Percentiles rank a stretch among this genome's conserved stretches.
Conservation (phyloP, 495 filamentous ascomycete species). For the Apiosordaria backusii region DNA sequence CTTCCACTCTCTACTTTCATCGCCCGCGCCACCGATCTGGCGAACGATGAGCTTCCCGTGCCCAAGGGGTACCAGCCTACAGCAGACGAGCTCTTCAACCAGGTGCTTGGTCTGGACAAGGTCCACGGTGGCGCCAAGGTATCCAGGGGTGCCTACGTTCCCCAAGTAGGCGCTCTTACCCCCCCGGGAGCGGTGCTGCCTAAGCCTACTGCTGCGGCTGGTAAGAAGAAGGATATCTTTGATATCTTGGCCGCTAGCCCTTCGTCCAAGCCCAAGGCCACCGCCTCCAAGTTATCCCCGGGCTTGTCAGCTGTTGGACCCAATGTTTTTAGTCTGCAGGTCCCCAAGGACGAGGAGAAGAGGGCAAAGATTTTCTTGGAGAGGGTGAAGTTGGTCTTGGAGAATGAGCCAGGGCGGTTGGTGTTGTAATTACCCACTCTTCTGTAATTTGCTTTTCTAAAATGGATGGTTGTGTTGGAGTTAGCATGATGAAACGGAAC, state of each 20-base stretch:
- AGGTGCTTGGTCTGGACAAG: conserved; percentile 70
- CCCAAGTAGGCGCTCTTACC: conserved; percentile 65
- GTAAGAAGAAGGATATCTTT: conserved; percentile 64
- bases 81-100: conserved; percentile 80
- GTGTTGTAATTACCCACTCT: conserved; percentile 47
- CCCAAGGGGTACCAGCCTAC: conserved; percentile 58
- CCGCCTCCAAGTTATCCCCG: conserved; percentile 26
- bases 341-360: conserved; percentile 72
- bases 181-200: conserved; percentile 27
- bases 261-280: conserved; percentile 36
- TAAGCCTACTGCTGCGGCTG: conserved; percentile 54
- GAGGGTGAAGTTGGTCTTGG: conserved; percentile 75
- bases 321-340: conserved; percentile 77
- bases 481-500: neutral
- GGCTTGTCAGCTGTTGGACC: conserved; percentile 46
- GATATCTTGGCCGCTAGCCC: conserved; percentile 59
- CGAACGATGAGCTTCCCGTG: conserved; percentile 79
- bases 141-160: conserved; percentile 58
- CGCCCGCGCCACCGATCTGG: conserved; percentile 72
- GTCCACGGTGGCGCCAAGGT: conserved; percentile 34
- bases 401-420: conserved; percentile 75
- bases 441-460: neutral
- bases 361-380: conserved; percentile 77
- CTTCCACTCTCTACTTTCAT: conserved; percentile 87
- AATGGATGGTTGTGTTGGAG: neutral